Base-by-base conservation (phyloP, 176 grass and related monocot genomes). In the Raddia guianensis region DNA sequence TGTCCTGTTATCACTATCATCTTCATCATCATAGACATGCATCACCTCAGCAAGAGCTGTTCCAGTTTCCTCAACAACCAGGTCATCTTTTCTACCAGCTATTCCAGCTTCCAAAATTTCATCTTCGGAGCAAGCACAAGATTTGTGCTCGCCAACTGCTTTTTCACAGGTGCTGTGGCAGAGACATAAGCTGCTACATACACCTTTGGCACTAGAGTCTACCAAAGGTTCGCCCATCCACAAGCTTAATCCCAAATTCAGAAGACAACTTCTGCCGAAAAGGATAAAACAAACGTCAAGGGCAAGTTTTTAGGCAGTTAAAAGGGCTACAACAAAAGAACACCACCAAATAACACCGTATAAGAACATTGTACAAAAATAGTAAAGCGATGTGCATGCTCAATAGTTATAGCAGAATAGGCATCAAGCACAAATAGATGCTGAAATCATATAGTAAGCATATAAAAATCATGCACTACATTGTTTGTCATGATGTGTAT, bases 151-250 rank as follows among this genome's bases (percentile, higher is more conserved):
- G 0, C 61, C 74, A 80, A 84, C 79, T 86, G 85, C 46, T 16
- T 77, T 70, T 35, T 67, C 48, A 55, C 44, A 86, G 79, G 71
- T 86, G 85, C 62, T 81, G 49, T 46, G 53, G 86, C 76, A 66
- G 84, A 86, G 59, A 87, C 49, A 89, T 82, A 58, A 82, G 73
- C 75, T 87, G 43, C 57, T 63, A 68, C 83, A 72, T 70, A 83
- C 84, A 94, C 82, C 82, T 88, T 85, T 14, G 1, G 72, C 81
- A 53, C 74, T 78, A 16, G 46, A 64, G 44, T 68, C 80, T 3
- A 8, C 84, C 56, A 81, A 84, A 86, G 91, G 76, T 85, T 69
- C 72, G 52, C 80, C 91, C 93, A 97, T 97, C 87, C 93, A 93
- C 79, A 80, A 80, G 12, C 83, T 72, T 78, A 42, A 68, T 55